Conservation (phyloP, 768 basidiomycete species). For the Pleurotus ostreatus region DNA sequence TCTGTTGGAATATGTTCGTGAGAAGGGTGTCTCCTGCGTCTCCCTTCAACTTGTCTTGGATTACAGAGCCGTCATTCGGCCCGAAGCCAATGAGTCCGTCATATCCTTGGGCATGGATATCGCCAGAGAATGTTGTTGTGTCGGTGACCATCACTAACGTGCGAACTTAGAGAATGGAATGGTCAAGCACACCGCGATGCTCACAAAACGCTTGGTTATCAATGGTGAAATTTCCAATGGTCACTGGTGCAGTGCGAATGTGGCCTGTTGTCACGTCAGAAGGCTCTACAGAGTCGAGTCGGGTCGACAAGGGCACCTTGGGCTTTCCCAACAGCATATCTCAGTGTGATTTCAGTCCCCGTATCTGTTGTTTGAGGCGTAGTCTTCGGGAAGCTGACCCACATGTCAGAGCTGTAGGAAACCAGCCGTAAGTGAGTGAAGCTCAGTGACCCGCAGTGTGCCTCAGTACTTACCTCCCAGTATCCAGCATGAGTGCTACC, state of each 20-base stretch:
- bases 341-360: slow-evolving; percentile 50
- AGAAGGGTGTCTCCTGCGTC: slow-evolving; percentile 54
- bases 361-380: slow-evolving; percentile 50
- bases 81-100: slow-evolving; percentile 75
- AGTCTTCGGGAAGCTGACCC: slow-evolving; percentile 51
- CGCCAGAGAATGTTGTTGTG: slow-evolving; percentile 57
- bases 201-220: slow-evolving; percentile 64
- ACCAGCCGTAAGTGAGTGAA: no score
- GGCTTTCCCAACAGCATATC: slow-evolving; percentile 69
- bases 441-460: background rate
- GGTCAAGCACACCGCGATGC: slow-evolving; percentile 16
- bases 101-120: slow-evolving; percentile 59
- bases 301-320: slow-evolving; percentile 33
- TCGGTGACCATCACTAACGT: slow-evolving; percentile 59
- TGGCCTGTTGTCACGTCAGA: slow-evolving; percentile 36
- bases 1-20: slow-evolving; percentile 61
- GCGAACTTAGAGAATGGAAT: background rate
- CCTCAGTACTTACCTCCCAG: slow-evolving; percentile 54
- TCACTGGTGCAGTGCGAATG: slow-evolving; percentile 46
- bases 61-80: slow-evolving; percentile 67
- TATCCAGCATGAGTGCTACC: slow-evolving; percentile 66
- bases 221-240: slow-evolving; percentile 55
- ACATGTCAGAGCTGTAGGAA: slow-evolving; percentile 66
- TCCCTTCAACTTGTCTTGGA: slow-evolving; percentile 47
- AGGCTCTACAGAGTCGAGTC: slow-evolving; percentile 7